Evolutionary conservation across 345 rosid species (phyloP).

Genomic region (Turnera subulata): DNA sequence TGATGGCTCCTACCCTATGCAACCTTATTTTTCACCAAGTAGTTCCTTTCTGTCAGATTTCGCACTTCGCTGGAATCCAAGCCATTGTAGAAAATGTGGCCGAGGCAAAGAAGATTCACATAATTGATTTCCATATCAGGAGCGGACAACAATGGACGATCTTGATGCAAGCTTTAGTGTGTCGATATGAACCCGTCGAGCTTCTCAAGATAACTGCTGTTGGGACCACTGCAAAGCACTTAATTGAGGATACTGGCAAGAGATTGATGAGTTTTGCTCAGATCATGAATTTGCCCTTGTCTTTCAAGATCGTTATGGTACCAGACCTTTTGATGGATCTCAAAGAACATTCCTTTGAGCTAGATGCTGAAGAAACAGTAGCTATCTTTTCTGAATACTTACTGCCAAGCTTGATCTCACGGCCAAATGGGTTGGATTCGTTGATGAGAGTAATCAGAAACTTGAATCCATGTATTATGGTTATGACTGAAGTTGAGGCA

Average conservation of each 20-base stretch:
- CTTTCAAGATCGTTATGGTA: conserved; percentile 38
- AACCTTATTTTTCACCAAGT: neutral
- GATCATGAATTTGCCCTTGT: conserved; percentile 35
- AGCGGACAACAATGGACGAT: conserved; percentile 20
- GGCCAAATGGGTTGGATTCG: conserved; percentile 35
- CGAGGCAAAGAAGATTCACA: conserved; percentile 26
- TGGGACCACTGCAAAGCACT: conserved; percentile 24
- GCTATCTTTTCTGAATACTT: conserved; percentile 24
- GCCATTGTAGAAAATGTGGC: conserved; percentile 27
- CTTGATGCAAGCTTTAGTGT: conserved; percentile 30
- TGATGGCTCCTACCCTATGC: neutral
- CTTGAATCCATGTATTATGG: conserved; percentile 41
- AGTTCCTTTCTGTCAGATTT: conserved; percentile 27
- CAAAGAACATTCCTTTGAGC: conserved; percentile 36
- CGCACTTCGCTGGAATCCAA: conserved; percentile 28
- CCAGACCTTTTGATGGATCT: conserved; percentile 47
- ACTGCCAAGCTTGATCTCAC: conserved; percentile 20
- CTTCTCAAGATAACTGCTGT: conserved; percentile 34
- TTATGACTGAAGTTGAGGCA: conserved; percentile 44
- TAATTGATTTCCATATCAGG: conserved; percentile 32
- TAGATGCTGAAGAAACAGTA: conserved; percentile 37
- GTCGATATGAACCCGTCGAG: conserved; percentile 21
- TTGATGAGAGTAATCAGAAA: conserved; percentile 33
- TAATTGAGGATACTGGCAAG: conserved; percentile 38
- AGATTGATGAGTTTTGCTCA: conserved; percentile 39